Evolutionary conservation across 2,329 filamentous ascomycete genomes (phyloP).

Genomic region (Aspergillus hortae): DNA sequence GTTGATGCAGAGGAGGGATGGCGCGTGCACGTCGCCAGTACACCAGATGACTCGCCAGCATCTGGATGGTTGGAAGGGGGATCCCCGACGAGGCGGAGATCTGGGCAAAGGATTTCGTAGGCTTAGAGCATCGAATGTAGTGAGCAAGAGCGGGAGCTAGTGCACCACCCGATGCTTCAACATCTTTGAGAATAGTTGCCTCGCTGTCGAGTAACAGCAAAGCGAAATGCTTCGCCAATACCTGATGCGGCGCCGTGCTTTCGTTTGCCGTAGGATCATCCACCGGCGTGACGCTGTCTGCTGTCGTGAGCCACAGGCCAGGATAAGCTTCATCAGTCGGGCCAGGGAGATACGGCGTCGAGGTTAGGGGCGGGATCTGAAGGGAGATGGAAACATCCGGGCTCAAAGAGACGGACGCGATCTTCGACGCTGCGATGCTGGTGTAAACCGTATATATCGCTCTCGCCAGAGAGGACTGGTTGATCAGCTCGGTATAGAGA

Average conservation of each 20-base stretch:
- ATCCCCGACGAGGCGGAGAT: conserved; percentile 62
- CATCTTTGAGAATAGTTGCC: conserved; percentile 68
- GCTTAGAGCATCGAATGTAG: conserved; percentile 58
- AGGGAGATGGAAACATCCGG: conserved; percentile 59
- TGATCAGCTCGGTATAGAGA: conserved; percentile 43
- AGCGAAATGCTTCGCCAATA: conserved; percentile 79
- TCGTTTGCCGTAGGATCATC: conserved; percentile 61
- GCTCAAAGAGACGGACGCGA: conserved; percentile 77
- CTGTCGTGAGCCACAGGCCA: conserved; percentile 83
- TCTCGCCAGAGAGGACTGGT: conserved; percentile 72
- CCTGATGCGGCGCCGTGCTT: conserved; percentile 50
- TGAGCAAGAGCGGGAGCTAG: conserved; percentile 75
- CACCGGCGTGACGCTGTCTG: conserved; percentile 70
- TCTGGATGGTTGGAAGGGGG: conserved; percentile 74
- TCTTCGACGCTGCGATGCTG: conserved; percentile 76
- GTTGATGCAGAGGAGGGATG: conserved; percentile 82
- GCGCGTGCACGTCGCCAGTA: conserved; percentile 93
- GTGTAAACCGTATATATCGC: conserved; percentile 80
- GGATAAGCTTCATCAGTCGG: conserved; percentile 66
- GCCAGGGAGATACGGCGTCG: conserved; percentile 68
- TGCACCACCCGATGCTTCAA: conserved; percentile 68
- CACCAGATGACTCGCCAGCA: conserved; percentile 87
- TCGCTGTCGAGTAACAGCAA: conserved; percentile 82
- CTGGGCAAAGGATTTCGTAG: conserved; percentile 68
- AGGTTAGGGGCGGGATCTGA: conserved; percentile 61